Evolutionary conservation across 176 grass and related monocot species (phyloP), one percentile per base, ranked within the genome.

Genomic region (Microstegium vimineum): DNA sequence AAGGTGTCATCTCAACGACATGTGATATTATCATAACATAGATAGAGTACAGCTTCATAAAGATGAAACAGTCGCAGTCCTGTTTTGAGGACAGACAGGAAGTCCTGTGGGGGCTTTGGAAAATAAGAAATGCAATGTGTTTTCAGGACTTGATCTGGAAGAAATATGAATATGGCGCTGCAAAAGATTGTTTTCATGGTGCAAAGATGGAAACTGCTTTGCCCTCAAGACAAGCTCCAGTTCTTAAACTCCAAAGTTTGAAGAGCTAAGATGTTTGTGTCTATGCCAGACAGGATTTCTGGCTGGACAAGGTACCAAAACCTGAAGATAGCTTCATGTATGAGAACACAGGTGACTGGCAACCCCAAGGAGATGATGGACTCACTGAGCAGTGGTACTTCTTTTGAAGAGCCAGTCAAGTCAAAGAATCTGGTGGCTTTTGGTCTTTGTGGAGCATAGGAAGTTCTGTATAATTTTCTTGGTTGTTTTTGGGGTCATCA

Each of bases 11-110:
- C 13, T 75, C n/a, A 83, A 40, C 13, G 4, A 41, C 17, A 76
- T 31, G 23, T 15, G 43, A 52, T 31, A 25, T 15, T 49, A 82
- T 31, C 7, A 35, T 23, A 27, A 27, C 32, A 83, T 8, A 81
- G 10, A 41, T 71, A 59, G 54, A 71, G 13, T 81, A 38, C n/a
- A 80, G n/a, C n/a, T n/a, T n/a, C n/a, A n/a, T n/a, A n/a, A n/a
- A n/a, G n/a, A n/a, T n/a, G n/a, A n/a, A n/a, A n/a, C n/a, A n/a
- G n/a, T n/a, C n/a, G n/a, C n/a, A n/a, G 41, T 43, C 41, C 41
- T 43, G 41, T 43, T 43, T 43, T 43, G 12, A 43, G 13, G 8
- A 64, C 4, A 22, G 10, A 65, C 17, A 35, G 62, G 65, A n/a
- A n/a, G n/a, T 8, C n/a, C 8, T 23, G n/a, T 59, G n/a, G n/a